phyloP scores from a whole-genome alignment of 495 filamentous ascomycete genomes.

The Acidomyces sp. region DNA sequence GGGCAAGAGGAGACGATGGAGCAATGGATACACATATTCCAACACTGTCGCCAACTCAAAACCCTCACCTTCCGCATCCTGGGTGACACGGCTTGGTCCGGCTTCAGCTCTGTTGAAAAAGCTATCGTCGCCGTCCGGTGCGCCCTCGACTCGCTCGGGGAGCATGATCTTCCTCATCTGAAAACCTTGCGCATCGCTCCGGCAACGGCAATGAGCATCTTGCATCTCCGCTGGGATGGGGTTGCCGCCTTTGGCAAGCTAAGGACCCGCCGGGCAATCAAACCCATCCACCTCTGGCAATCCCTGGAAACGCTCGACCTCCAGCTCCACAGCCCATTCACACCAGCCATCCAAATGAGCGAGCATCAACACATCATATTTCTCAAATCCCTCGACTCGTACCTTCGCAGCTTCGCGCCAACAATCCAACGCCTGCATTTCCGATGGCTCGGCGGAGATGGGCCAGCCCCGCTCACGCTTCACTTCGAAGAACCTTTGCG shows the following conservation, averaged over 20 bases:
- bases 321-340: slow-evolving; percentile 18
- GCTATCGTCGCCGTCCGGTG: slow-evolving; percentile 18
- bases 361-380: slow-evolving; percentile 17
- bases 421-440: slow-evolving; percentile 17
- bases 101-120: slow-evolving; percentile 12
- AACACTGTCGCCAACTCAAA: slow-evolving; percentile 15
- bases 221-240: slow-evolving; percentile 23
- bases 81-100: slow-evolving; percentile 18
- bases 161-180: slow-evolving; percentile 2
- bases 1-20: neutral
- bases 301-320: slow-evolving; percentile 17
- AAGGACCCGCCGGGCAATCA: slow-evolving; percentile 1
- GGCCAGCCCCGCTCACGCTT: slow-evolving; percentile 17
- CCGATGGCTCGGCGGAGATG: slow-evolving; percentile 20
- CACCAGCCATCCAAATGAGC: neutral
- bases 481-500: slow-evolving; percentile 7
- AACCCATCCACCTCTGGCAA: slow-evolving; percentile 8
- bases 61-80: slow-evolving; percentile 14
- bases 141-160: slow-evolving; percentile 22
- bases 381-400: slow-evolving; percentile 22
- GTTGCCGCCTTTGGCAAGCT: slow-evolving; percentile 12
- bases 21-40: slow-evolving; percentile 7
- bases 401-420: slow-evolving; percentile 16
- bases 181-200: slow-evolving; percentile 17
- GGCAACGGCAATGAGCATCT: slow-evolving; percentile 18